Evolutionary conservation across 495 filamentous ascomycete genomes (phyloP).

Genomic region (Extremus antarcticus): DNA sequence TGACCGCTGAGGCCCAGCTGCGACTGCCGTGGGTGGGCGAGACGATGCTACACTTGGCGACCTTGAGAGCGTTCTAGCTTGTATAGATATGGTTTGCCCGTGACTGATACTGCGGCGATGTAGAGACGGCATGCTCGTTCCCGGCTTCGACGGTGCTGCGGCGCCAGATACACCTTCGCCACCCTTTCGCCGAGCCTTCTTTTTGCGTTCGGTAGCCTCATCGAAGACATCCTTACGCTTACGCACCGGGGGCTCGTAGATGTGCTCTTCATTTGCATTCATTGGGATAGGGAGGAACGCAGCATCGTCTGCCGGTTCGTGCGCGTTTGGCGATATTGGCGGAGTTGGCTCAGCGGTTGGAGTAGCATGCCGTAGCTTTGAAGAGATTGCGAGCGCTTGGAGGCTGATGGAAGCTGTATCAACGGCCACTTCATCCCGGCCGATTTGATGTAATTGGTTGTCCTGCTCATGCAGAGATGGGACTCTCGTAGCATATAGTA

Average conservation of each 20-base stretch:
- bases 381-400: slow-evolving; percentile 33
- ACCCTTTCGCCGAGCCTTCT: slow-evolving; percentile 42
- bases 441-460: neutral
- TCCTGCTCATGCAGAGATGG: neutral
- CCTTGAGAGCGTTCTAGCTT: slow-evolving; percentile 19
- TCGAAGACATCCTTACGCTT: slow-evolving; percentile 54
- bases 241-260: slow-evolving; percentile 26
- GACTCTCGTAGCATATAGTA: slow-evolving; percentile 38
- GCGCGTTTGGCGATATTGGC: neutral
- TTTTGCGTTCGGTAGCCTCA: slow-evolving; percentile 46
- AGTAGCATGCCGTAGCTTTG: slow-evolving; percentile 22
- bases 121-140: slow-evolving; percentile 9
- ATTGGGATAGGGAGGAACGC: slow-evolving; percentile 18
- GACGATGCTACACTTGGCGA: slow-evolving; percentile 26
- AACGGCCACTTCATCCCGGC: too few species aligned
- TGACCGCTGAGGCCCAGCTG: slow-evolving; percentile 21
- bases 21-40: slow-evolving; percentile 8
- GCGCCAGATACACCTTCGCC: slow-evolving; percentile 46
- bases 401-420: slow-evolving; percentile 23
- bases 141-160: slow-evolving; percentile 26
- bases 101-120: slow-evolving; percentile 11
- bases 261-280: slow-evolving; percentile 1
- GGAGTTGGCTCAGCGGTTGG: slow-evolving; percentile 7
- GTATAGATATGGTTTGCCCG: slow-evolving; percentile 3
- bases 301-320: slow-evolving; percentile 4